Percentiles rank a stretch among this genome's conserved stretches.
Conservation (phyloP, 371 early-diverging fungal species). For the Mucor velutinosus region DNA sequence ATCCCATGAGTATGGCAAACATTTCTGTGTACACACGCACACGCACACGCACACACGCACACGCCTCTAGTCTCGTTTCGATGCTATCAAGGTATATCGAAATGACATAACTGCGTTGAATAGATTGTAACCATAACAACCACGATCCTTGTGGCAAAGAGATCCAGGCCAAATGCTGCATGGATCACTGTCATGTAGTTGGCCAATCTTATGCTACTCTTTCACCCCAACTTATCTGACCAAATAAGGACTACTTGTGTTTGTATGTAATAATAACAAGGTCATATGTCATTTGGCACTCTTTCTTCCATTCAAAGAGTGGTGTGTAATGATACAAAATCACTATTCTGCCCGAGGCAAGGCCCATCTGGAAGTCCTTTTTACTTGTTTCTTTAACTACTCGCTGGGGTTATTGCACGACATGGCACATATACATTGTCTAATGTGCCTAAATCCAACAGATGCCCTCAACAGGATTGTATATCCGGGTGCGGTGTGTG, state of each 20-base stretch:
- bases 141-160: not conserved
- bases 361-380: not conserved
- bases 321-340: not conserved
- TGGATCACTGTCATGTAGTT: not conserved
- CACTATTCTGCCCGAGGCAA: not conserved
- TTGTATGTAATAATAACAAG: constrained; percentile 6
- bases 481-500: constrained; percentile 2
- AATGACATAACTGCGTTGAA: not conserved
- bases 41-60: not conserved
- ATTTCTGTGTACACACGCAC: constrained; percentile 4
- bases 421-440: not conserved
- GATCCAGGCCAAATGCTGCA: not conserved
- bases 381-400: not conserved
- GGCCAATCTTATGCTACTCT: not conserved
- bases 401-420: not conserved
- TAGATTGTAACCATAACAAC: not conserved
- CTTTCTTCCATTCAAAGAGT: not conserved
- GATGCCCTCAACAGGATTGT: not conserved
- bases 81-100: not conserved
- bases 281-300: constrained; percentile 8
- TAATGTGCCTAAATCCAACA: not conserved
- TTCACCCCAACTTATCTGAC: constrained; percentile 10
- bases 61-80: not conserved
- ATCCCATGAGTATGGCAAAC: constrained; percentile 16
- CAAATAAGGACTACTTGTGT: constrained; percentile 12